Percentiles rank a stretch among this genome's conserved stretches.
Evolutionary conservation across 1,139 yeast genomes (phyloP).

Genomic region (Lodderomyces oxycetoniae): DNA sequence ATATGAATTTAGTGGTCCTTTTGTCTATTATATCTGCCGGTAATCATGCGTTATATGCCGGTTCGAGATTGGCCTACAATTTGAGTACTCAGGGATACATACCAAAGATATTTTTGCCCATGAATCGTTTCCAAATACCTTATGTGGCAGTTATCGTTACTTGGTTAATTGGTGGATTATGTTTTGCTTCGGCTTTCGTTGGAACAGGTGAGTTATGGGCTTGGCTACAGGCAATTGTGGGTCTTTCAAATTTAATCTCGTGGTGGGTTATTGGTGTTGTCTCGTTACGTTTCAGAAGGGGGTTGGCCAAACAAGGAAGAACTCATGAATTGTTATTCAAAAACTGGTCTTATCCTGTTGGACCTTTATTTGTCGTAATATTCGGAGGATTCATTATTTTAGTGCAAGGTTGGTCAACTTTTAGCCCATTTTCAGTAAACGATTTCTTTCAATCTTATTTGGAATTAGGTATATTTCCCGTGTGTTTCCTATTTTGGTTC

Average conservation of each 20-base stretch:
- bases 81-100: constrained; percentile 39
- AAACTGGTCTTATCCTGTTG: constrained; percentile 42
- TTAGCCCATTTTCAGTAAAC: constrained; percentile 42
- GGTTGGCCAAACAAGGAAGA: constrained; percentile 33
- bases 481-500: constrained; percentile 37
- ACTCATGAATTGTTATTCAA: constrained; percentile 31
- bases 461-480: constrained; percentile 38
- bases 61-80: constrained; percentile 39
- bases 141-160: constrained; percentile 38
- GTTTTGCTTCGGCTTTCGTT: constrained; percentile 41
- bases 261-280: constrained; percentile 42
- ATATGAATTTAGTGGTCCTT: constrained; percentile 43
- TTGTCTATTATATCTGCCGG: constrained; percentile 46
- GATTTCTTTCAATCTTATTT: constrained; percentile 35
- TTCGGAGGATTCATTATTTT: constrained; percentile 34
- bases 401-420: constrained; percentile 49
- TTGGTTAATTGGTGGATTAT: constrained; percentile 40
- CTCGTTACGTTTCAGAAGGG: constrained; percentile 38
- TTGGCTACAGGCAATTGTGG: constrained; percentile 44
- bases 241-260: constrained; percentile 39
- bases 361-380: constrained; percentile 37
- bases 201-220: constrained; percentile 42
- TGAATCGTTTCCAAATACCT: constrained; percentile 35
- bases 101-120: constrained; percentile 32
- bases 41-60: constrained; percentile 43